Base-by-base conservation (phyloP, 192 early-diverging fungal species). In the Coemansia sp. region DNA sequence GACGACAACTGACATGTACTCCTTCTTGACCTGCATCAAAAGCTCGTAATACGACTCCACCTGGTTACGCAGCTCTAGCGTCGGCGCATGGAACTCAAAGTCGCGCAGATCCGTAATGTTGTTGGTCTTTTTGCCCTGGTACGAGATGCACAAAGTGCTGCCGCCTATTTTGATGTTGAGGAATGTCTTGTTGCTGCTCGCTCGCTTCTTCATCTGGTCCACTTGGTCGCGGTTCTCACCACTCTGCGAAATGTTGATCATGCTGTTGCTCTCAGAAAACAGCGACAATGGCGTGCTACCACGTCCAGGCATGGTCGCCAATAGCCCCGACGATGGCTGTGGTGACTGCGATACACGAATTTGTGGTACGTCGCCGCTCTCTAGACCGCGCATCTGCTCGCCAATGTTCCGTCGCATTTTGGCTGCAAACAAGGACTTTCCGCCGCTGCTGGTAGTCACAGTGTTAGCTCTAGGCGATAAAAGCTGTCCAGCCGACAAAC, bases 81-180 rank as follows among this genome's bases (percentile, higher is more conserved):
- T 64, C 5, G 79, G 79, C 42, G 79, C 73, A 60, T 77, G 73
- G 63, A 82, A 82, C 65, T 76, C 79, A 73, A 82, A 82, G 63
- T 82, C 74, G 18, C 79, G 79, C 50, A 82, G 45, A 53, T 82
- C 79, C 3, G 73, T 77, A 21, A 82, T 77, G 59, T 82, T 82
- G 57, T 63, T 77, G 1, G 73, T 61, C 39, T 69, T 64, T 28
- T 86, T 83, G 0, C 93, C 93, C 86, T 91, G 90, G 71, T 96
- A 97, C 61, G 88, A 91, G 16, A 97, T 73, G 59, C 92, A 94
- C 59, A 90, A 86, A 39, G 86, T 86, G n/a, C 87, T 87, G 11
- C 87, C 88, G 0, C 93, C 93, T 28, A 96, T 86, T 53, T 94
- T 95, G 69, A 97, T 91, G 70, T 95, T 89, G 21, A 97, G 87